Base-by-base conservation (phyloP, 495 filamentous ascomycete species). In the Saxispiralis lemnorum region DNA sequence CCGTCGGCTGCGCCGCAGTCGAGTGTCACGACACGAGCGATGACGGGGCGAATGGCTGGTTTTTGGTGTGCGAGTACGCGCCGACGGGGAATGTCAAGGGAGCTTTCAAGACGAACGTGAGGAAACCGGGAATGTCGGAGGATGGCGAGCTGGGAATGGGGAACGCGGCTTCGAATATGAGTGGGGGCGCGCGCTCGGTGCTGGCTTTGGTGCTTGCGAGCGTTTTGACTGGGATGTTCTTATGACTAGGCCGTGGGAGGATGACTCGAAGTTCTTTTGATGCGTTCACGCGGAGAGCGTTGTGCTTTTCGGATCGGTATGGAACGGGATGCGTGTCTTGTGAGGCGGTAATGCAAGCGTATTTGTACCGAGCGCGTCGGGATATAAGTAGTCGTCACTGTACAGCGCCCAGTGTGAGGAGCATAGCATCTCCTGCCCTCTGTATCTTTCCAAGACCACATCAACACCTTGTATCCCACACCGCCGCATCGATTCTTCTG, bases 31-130 rank as follows among this genome's bases (percentile, higher is more conserved):
- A 61, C 32, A 43, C 51, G 35, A 45, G 31, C 5, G 24, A 50
- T 12, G 40, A 55, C 37, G 52, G 30, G 20, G 67, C 67, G 9
- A 63, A 66, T 5, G 76, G 79, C 6, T 86, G 76, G 78, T 82
- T 71, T 55, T 63, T 89, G 18, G 81, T 81, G 13, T 93, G 84
- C 60, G 80, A 87, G 64, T 93, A 89, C 60, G 71, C 57, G 50
- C 82, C 79, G 2, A 54, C 65, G 1, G 84, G 84, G 15, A 92
- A 93, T 58, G 67, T 88, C 0, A 56, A 69, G 1, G 82, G 79
- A 0, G 47, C 66, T 39, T 74, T 76, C 52, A 51, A 34, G 20
- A 49, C 60, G 7, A 65, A 77, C 55, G 77, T 81, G 4, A 51
- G 12, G 21, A 48, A 52, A 31, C 19, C 39, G 6, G 49, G 49